Percentiles rank a stretch among this genome's conserved stretches.
These are phyloP conservation scores for Phylloporus sp. DNA, from an alignment of 1,284 basidiomycete species.

Conservation along the genomic window DNA sequence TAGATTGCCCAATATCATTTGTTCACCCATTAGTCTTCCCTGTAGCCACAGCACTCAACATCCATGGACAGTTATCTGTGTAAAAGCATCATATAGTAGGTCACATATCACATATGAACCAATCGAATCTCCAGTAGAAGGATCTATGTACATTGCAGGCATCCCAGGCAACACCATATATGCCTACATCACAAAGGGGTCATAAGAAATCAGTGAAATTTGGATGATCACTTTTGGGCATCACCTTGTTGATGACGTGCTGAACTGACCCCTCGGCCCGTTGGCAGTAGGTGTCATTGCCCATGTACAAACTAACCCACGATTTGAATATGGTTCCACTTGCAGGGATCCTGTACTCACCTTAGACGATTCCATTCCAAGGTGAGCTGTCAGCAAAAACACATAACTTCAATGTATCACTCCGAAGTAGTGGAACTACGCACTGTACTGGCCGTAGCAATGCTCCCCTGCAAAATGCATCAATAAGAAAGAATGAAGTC, in stretches of 20 bases:
- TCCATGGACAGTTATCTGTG: neutral
- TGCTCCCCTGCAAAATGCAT: slow-evolving; percentile 50
- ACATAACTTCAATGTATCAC: neutral
- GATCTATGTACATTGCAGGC: slow-evolving; percentile 63
- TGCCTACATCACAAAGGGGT: slow-evolving; percentile 14
- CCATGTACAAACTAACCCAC: slow-evolving; percentile 52
- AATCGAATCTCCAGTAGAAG: slow-evolving; percentile 51
- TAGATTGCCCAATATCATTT: too few relatives aligned
- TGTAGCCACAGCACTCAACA: too few relatives aligned
- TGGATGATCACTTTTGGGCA: slow-evolving; percentile 40
- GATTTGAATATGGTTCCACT: neutral
- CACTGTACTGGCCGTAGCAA: slow-evolving; percentile 73
- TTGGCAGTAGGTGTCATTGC: slow-evolving; percentile 58
- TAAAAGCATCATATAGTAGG: neutral
- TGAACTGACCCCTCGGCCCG: slow-evolving; percentile 54
- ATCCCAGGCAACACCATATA: slow-evolving; percentile 43
- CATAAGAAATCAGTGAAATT: neutral
- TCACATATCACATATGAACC: slow-evolving; percentile 61
- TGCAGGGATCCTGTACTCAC: slow-evolving; percentile 3
- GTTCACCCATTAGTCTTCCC: too few relatives aligned
- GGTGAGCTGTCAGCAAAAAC: slow-evolving; percentile 39
- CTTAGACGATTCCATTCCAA: slow-evolving; percentile 49
- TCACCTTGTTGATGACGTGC: slow-evolving; percentile 52
- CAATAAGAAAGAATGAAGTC: neutral
- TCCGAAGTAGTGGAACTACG: slow-evolving; percentile 23